Evolutionary conservation across 108 stramenopile genomes (phyloP).

Genomic region (Cylindrotheca closterium): DNA sequence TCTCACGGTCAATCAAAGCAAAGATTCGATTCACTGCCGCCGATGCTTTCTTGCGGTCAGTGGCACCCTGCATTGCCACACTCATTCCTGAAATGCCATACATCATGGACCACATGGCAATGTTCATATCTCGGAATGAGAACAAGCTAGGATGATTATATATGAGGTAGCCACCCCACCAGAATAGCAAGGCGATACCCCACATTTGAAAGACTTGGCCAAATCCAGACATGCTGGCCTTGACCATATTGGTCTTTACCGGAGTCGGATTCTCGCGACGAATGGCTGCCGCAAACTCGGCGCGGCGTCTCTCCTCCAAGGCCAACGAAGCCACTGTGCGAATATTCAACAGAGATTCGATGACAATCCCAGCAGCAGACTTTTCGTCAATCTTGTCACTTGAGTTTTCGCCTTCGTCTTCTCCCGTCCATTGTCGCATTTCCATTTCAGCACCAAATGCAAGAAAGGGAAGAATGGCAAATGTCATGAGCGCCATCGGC

Average conservation of each 20-base stretch:
- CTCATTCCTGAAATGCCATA: slow-evolving; percentile 63
- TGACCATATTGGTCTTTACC: slow-evolving; percentile 25
- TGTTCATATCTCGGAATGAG: slow-evolving; percentile 49
- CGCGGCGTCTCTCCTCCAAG: slow-evolving; percentile 33
- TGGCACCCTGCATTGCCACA: slow-evolving; percentile 43
- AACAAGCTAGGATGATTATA: slow-evolving; percentile 32
- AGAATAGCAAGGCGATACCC: slow-evolving; percentile 56
- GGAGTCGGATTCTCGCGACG: slow-evolving; percentile 28
- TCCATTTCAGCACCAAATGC: slow-evolving; percentile 55
- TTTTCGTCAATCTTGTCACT: slow-evolving; percentile 32
- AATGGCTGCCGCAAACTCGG: slow-evolving; percentile 36
- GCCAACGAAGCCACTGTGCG: slow-evolving; percentile 64
- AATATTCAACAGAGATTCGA: slow-evolving; percentile 60
- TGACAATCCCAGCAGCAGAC: slow-evolving; percentile 51
- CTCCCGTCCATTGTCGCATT: slow-evolving; percentile 55
- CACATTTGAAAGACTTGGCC: slow-evolving; percentile 53
- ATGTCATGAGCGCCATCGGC: slow-evolving; percentile 41
- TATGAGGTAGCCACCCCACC: slow-evolving; percentile 69
- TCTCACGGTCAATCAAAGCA: slow-evolving; percentile 45
- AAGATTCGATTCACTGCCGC: slow-evolving; percentile 55
- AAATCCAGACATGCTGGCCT: slow-evolving; percentile 33
- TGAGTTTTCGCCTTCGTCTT: slow-evolving; percentile 33
- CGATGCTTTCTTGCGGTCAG: slow-evolving; percentile 52
- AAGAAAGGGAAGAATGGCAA: slow-evolving; percentile 60
- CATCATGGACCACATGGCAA: slow-evolving; percentile 63